These are phyloP conservation scores for Earliella scabrosa DNA, from an alignment of 1,284 basidiomycete species.

Conservation along the genomic window DNA sequence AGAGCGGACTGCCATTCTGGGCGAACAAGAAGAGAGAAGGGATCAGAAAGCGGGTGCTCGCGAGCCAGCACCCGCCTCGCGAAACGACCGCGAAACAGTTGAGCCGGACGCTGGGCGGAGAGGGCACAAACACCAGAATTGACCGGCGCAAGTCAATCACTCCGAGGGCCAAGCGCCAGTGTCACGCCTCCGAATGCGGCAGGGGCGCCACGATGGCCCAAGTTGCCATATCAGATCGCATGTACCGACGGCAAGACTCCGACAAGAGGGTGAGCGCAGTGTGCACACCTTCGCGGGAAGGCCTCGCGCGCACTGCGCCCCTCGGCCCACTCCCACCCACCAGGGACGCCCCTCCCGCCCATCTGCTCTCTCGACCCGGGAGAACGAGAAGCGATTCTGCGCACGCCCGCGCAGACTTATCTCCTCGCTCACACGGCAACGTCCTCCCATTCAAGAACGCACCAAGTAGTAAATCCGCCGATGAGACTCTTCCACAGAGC, in stretches of 20 bases:
- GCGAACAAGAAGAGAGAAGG: slow-evolving; percentile 6
- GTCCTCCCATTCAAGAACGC: background rate
- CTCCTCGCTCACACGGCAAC: slow-evolving; percentile 4
- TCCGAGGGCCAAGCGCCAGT: background rate
- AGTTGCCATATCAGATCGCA: background rate
- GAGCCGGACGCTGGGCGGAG: no score
- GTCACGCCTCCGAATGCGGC: background rate
- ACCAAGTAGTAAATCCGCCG: slow-evolving; percentile 15
- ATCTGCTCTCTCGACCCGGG: background rate
- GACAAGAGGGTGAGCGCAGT: background rate
- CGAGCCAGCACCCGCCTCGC: no score
- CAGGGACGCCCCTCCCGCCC: background rate
- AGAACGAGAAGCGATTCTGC: background rate
- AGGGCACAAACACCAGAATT: no score
- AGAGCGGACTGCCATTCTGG: slow-evolving; percentile 16
- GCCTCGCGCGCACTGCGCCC: background rate
- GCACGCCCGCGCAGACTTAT: background rate
- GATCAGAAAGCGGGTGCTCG: background rate
- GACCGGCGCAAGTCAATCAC: no score
- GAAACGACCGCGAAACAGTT: no score
- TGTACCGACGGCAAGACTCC: slow-evolving; percentile 4
- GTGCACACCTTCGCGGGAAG: slow-evolving; percentile 25
- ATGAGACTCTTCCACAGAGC: background rate
- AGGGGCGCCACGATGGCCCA: background rate
- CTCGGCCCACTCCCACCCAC: background rate